These are phyloP conservation scores for Phytophthora quininea DNA, from an alignment of 352 stramenopile genomes.

Conservation along the genomic window DNA sequence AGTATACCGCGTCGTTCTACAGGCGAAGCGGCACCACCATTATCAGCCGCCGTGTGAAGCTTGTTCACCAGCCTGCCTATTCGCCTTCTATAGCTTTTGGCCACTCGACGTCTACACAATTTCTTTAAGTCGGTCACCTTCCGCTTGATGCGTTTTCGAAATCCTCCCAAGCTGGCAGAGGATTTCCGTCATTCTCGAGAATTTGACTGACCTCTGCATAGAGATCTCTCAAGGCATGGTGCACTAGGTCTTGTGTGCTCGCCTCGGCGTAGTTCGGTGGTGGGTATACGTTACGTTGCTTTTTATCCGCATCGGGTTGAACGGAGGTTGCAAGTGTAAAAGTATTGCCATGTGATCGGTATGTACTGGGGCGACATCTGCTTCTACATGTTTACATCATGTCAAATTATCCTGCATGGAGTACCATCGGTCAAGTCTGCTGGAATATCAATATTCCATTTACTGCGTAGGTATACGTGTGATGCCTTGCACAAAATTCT, in stretches of 20 bases:
- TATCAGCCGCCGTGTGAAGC: not conserved
- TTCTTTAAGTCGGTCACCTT: not conserved
- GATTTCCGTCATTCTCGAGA: not conserved
- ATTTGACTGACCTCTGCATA: not conserved
- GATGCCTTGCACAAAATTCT: too few relatives aligned
- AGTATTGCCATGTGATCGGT: slow-evolving; percentile 4
- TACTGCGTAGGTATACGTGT: too few relatives aligned
- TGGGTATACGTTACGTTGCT: not conserved
- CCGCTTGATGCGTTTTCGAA: not conserved
- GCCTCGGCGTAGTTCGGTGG: not conserved
- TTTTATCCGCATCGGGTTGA: too few relatives aligned
- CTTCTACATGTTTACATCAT: too few relatives aligned
- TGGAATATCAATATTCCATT: too few relatives aligned
- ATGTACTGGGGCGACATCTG: too few relatives aligned
- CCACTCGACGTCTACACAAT: not conserved
- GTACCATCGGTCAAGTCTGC: too few relatives aligned
- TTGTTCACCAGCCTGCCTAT: not conserved
- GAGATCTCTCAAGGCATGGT: not conserved
- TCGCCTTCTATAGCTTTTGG: not conserved
- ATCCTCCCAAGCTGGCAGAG: not conserved
- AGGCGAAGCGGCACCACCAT: not conserved
- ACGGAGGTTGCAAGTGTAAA: not conserved
- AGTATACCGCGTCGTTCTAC: not conserved
- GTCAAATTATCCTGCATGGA: too few relatives aligned
- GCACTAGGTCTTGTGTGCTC: not conserved